Base-by-base conservation (phyloP, 2,329 filamentous ascomycete species). In the Albophoma yamanashiensis region DNA sequence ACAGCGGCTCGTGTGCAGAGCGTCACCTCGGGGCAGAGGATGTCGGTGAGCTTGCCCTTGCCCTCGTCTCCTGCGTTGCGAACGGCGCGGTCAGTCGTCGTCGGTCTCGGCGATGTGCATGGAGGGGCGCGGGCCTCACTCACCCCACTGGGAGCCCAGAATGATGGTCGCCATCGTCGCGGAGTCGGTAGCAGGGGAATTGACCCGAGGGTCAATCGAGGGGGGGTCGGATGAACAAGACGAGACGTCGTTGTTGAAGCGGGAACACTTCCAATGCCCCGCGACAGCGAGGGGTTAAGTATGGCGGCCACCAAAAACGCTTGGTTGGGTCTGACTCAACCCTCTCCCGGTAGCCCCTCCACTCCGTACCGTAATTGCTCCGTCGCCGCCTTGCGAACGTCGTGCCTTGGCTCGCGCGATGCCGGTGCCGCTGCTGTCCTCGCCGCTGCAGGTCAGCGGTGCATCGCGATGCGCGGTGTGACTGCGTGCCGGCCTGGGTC, bases 121-220 rank as follows among this genome's bases (percentile, higher is more conserved):
- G 2, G 39, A 40, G 52, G 36, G 4, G 40, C 36, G 34, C 61
- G 57, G 59, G n/a, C 58, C 36, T 64, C 59, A 70, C 71, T 63
- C 67, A 74, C 73, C 73, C 71, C 72, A 75, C 69, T 75, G 73
- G 63, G 72, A 65, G 59, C 73, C 73, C 56, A 74, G 67, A 67
- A 74, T 69, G 52, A 73, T 69, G 64, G 70, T 70, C 56, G 69
- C 64, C 68, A 69, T 69, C 55, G 39, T 57, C 22, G 15, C 14
- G 27, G 45, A 50, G 25, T 50, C 45, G 45, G 25, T 31, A 20
- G 14, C 4, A 5, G 45, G 9, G 25, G 39, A 40, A 56, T 56
- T 56, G 55, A 56, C 55, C 55, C 55, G 55, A n/a, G 55, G 42
- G 36, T 42, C 36, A 56, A 42, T 38, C 27, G 55, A 40, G n/a